Conservation (phyloP, 2,329 filamentous ascomycete species). For the Beauveria rudraprayagi region DNA sequence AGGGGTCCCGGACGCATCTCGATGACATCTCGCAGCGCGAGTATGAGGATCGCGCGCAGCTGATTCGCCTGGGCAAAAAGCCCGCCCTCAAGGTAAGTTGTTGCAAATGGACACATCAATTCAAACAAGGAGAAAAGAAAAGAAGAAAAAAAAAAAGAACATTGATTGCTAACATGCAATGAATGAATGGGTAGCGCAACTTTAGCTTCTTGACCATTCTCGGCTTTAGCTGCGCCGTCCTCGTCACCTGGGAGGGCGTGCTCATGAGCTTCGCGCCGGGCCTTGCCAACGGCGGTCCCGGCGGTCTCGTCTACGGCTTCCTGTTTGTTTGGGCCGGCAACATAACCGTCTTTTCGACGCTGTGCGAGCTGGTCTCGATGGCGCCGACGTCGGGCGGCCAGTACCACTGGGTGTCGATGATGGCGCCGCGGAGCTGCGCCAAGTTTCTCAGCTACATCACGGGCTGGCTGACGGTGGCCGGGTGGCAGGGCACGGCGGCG, state of each 20-base stretch:
- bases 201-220: constrained; percentile 43
- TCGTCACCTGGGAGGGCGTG: constrained; percentile 44
- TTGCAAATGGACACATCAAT: too few relatives aligned
- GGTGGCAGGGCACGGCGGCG: constrained; percentile 31
- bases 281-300: constrained; percentile 43
- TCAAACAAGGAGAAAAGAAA: background rate
- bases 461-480: constrained; percentile 42
- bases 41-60: constrained; percentile 2
- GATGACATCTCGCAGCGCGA: constrained; percentile 5
- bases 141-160: too few relatives aligned
- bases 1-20: background rate
- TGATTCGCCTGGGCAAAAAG: constrained; percentile 9
- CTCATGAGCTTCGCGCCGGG: constrained; percentile 26
- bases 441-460: constrained; percentile 46
- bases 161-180: background rate
- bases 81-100: constrained; percentile 3
- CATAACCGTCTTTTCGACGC: constrained; percentile 32
- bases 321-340: constrained; percentile 39
- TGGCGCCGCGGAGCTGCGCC: constrained; percentile 38
- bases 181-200: constrained; percentile 27
- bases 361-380: constrained; percentile 36
- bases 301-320: constrained; percentile 45
- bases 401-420: constrained; percentile 52
- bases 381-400: constrained; percentile 47
- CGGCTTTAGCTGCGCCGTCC: constrained; percentile 43